Conservation (phyloP, 2,329 filamentous ascomycete genomes). For the Chaetomium globosum region DNA sequence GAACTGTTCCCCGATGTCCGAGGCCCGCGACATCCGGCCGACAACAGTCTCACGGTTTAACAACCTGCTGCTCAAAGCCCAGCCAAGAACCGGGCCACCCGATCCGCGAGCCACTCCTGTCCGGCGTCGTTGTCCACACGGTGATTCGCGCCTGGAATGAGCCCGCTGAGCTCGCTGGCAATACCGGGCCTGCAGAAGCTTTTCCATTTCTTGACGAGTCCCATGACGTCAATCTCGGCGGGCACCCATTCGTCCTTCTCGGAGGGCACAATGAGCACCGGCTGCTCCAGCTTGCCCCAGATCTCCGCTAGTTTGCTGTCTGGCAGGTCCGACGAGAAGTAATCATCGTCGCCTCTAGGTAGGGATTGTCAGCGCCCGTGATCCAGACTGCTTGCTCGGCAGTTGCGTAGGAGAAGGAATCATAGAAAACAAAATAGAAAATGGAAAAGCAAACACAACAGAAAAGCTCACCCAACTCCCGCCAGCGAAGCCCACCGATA, state of each 20-base stretch:
- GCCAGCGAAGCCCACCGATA: constrained; percentile 56
- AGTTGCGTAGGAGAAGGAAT: neutral
- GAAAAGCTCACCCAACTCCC: constrained; percentile 51
- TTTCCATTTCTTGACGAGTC: constrained; percentile 61
- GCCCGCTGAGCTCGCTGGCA: constrained; percentile 54
- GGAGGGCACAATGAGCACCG: constrained; percentile 66
- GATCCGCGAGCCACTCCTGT: constrained; percentile 54
- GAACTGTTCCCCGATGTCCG: neutral
- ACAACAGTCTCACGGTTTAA: neutral
- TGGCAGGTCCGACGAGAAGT: constrained; percentile 78
- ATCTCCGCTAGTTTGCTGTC: constrained; percentile 58
- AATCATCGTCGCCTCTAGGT: constrained; percentile 72
- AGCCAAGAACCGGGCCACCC: constrained; percentile 52
- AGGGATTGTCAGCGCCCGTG: neutral
- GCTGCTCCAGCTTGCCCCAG: constrained; percentile 66
- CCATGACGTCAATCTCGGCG: constrained; percentile 57
- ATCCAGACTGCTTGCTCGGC: too few species aligned
- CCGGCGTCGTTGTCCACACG: constrained; percentile 51
- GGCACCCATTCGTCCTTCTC: constrained; percentile 69
- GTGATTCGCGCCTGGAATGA: constrained; percentile 58
- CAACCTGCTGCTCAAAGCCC: constrained; percentile 28
- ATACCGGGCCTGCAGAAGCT: constrained; percentile 46
- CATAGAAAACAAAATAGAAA: constrained; percentile 8
- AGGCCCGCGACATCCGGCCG: constrained; percentile 13
- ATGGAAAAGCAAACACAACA: constrained; percentile 27